Base-by-base conservation (phyloP, 2,329 filamentous ascomycete genomes). In the Cordyceps farinosa region DNA sequence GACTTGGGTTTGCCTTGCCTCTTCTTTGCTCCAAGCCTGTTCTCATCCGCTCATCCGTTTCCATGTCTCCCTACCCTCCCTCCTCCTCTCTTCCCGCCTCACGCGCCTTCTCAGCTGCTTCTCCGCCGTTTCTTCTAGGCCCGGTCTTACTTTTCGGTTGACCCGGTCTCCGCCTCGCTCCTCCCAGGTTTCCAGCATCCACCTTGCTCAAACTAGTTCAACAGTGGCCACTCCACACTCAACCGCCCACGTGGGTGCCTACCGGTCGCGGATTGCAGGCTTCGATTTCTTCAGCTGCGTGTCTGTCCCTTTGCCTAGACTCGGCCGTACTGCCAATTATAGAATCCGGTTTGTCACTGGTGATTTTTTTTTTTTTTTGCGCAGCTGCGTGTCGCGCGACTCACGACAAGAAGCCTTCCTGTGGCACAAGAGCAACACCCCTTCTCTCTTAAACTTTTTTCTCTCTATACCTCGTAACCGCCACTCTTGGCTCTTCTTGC, bases 201-300 rank as follows among this genome's bases (percentile, higher is more conserved):
- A 22, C 22, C 22, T 22, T 22, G 22, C 15, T 30, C 30, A 15
- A 29, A 17, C 30, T 51, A 32, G 56, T 22, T 59, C 27, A 29
- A 27, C 9, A 50, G n/a, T 34, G n/a, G 3, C 15, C 47, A 45
- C 48, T 53, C 58, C 48, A 44, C 50, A 32, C 13, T 30, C 59
- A 54, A 22, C 22, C 22, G 22, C 52, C 44, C 59, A 61, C 59
- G 59, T 61, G 59, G 59, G 59, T 9, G 59, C 4, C 22, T 61
- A 48, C 40, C 59, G 40, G 42, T 48, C 59, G 40, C 59, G 50
- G 50, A 53, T 61, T 61, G 48, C 58, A 47, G 48, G 58, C 50
- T 61, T 59, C n/a, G n/a, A n/a, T 1, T 40, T 32, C 48, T 53
- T 60, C 38, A 53, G 48, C 40, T 53, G 36, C 29, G 36, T 53